Evolutionary conservation across 345 rosid genomes (phyloP).

Genomic region (Conringia planisiliqua): DNA sequence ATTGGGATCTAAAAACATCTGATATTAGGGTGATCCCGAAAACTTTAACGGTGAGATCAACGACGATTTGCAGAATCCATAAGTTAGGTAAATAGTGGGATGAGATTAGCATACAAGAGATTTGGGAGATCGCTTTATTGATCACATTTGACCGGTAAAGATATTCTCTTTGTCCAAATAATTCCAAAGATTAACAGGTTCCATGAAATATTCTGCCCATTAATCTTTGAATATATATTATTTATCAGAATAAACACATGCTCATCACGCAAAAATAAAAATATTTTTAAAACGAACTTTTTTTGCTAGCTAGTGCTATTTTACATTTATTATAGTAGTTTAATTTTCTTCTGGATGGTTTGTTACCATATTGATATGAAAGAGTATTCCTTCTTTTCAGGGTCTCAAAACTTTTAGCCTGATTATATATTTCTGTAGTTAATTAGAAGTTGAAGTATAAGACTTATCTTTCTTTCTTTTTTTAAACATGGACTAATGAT

Average conservation of each 20-base stretch:
- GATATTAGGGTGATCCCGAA: slow-evolving; percentile 28
- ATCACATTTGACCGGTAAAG: slow-evolving; percentile 32
- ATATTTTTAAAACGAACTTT: not conserved
- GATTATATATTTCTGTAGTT: not conserved
- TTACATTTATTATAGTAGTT: not conserved
- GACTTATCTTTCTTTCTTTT: not conserved
- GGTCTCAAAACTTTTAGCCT: not conserved
- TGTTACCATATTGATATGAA: not conserved
- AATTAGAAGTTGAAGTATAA: not conserved
- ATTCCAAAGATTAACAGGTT: slow-evolving; percentile 11
- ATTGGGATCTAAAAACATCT: slow-evolving; percentile 27
- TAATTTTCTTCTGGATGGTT: not conserved
- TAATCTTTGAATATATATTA: not conserved
- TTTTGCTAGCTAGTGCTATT: not conserved
- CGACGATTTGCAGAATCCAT: slow-evolving; percentile 25
- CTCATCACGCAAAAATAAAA: not conserved
- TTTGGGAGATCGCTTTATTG: slow-evolving; percentile 30
- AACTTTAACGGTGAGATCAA: slow-evolving; percentile 30
- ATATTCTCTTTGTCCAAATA: slow-evolving; percentile 23
- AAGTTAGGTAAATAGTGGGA: slow-evolving; percentile 25
- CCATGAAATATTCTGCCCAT: not conserved
- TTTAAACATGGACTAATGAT: no score
- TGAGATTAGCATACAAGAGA: slow-evolving; percentile 24
- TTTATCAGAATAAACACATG: not conserved
- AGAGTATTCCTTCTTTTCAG: not conserved